Evolutionary conservation across 1,284 basidiomycete species (phyloP), one percentile per base, ranked within the genome.

Genomic region (Calocybe gambosa): DNA sequence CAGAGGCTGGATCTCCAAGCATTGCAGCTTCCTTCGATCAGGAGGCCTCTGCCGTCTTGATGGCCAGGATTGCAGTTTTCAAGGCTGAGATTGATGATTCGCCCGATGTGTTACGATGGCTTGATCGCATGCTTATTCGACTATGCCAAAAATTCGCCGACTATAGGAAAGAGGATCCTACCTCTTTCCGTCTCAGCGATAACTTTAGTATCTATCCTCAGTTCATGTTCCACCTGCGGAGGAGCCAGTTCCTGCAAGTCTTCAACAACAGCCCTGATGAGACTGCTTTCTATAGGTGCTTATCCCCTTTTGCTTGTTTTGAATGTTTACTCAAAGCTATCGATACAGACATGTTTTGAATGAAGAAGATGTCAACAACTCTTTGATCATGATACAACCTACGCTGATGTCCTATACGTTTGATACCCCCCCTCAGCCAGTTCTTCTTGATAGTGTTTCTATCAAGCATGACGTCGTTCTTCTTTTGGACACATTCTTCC

Each of bases 181-280:
- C 86, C 42, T 91, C 86, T 65, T 99, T 99, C 80, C 77, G 93
- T 54, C 74, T 99, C 55, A 77, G 83, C 50, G 93, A 97, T 60
- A 95, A 95, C 67, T 99, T 99, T 69, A 93, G 89, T 65, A 99
- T 99, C 61, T 99, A 99, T 68, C 96, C 96, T 26, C 96, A 99
- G 66, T 99, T 99, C 75, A 99, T 99, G 96, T 99, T 99, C 86
- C 96, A 99, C 69, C 69, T 99, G 51, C 80, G 96, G 49, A 74
- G 96, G 63, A 93, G 89, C 74, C 95, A 99, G 70, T 99, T 99
- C 76, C 75, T 99, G 65, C 96, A 99, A 69, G 95, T 99, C 46
- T 99, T 99, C 71, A 99, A 99, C 73, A 99, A 98, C 75, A 96
- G 92, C 74, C 95, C 95, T 5, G 95, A 99, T 65, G 95, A 99